A percentile compares a stretch with the other conserved stretches of the same genome.
Conservation (phyloP, 306 rosid species). For the Ceratonia siliqua region DNA sequence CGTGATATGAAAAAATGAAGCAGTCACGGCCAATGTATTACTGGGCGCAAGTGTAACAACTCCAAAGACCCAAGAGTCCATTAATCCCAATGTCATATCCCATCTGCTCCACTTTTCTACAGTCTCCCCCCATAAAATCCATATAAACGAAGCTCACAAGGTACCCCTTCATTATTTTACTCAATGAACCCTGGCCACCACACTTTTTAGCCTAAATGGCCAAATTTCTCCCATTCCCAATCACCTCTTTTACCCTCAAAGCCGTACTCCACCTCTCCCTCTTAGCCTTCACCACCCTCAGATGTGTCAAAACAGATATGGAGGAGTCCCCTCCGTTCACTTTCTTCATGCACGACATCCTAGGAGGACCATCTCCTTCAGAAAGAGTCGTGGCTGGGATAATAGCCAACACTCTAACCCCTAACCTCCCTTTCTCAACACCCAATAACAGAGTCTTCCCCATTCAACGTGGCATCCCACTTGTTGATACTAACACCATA, state of each 20-base stretch:
- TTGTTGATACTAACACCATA: conserved; percentile 17
- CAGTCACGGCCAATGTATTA: background rate
- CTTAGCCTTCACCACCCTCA: conserved; percentile 4
- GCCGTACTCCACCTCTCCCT: conserved; percentile 9
- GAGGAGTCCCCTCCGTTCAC: background rate
- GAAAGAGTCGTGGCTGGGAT: conserved; percentile 46
- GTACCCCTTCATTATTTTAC: background rate
- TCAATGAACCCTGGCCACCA: background rate
- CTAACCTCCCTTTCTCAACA: too few species aligned
- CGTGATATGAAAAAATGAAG: background rate
- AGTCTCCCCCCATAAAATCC: background rate
- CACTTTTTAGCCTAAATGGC: conserved; percentile 9
- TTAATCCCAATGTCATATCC: background rate
- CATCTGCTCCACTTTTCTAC: conserved; percentile 16
- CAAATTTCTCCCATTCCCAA: background rate
- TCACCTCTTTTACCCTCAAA: conserved; percentile 1
- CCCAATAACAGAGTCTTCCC: conserved; percentile 32
- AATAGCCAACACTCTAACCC: conserved; percentile 32
- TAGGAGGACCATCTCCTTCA: conserved; percentile 48
- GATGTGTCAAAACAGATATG: conserved; percentile 1
- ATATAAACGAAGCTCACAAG: background rate
- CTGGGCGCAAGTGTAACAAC: background rate
- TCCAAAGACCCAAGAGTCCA: background rate
- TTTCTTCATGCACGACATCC: conserved; percentile 48
- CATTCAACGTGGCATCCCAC: conserved; percentile 30